A percentile compares a stretch with the other conserved stretches of the same genome.
These are phyloP conservation scores for Pythium insidiosum DNA, from an alignment of 352 stramenopile genomes.

Conservation along the genomic window DNA sequence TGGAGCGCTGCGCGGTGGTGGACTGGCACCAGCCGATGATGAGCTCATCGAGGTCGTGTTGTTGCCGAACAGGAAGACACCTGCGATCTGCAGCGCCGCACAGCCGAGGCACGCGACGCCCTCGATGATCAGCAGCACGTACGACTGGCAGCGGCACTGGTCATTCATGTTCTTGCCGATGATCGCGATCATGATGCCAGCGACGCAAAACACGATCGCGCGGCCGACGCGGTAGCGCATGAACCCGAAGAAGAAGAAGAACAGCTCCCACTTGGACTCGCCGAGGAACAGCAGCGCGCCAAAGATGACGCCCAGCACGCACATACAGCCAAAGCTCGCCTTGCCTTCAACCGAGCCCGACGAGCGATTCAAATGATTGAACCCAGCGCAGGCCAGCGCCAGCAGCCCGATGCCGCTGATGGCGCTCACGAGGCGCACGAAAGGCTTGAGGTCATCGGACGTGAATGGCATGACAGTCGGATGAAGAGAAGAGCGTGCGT, in stretches of 20 bases:
- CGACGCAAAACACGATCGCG: slow-evolving; percentile 39
- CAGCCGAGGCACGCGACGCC: slow-evolving; percentile 40
- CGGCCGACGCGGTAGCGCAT: slow-evolving; percentile 65
- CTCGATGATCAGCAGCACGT: slow-evolving; percentile 42
- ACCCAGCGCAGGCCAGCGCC: slow-evolving; percentile 35
- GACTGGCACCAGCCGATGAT: neutral
- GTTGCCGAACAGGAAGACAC: slow-evolving; percentile 44
- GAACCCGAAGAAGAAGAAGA: slow-evolving; percentile 81
- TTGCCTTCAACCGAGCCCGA: slow-evolving; percentile 27
- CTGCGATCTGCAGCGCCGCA: slow-evolving; percentile 30
- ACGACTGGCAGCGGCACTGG: slow-evolving; percentile 40
- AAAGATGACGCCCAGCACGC: slow-evolving; percentile 64
- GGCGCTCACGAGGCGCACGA: slow-evolving; percentile 30
- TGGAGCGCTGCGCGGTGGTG: neutral
- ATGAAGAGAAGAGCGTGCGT: no score
- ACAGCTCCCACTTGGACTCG: slow-evolving; percentile 49
- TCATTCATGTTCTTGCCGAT: slow-evolving; percentile 48
- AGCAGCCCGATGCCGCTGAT: slow-evolving; percentile 27
- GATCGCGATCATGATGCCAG: slow-evolving; percentile 52
- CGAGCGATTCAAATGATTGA: slow-evolving; percentile 31
- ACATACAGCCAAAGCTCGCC: slow-evolving; percentile 63
- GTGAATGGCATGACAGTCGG: no score
- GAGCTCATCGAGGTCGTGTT: slow-evolving; percentile 22
- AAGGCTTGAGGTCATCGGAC: slow-evolving; percentile 23
- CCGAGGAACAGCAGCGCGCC: slow-evolving; percentile 45